These are phyloP conservation scores for Boletus edulis DNA, from an alignment of 768 basidiomycete genomes.

Conservation along the genomic window DNA sequence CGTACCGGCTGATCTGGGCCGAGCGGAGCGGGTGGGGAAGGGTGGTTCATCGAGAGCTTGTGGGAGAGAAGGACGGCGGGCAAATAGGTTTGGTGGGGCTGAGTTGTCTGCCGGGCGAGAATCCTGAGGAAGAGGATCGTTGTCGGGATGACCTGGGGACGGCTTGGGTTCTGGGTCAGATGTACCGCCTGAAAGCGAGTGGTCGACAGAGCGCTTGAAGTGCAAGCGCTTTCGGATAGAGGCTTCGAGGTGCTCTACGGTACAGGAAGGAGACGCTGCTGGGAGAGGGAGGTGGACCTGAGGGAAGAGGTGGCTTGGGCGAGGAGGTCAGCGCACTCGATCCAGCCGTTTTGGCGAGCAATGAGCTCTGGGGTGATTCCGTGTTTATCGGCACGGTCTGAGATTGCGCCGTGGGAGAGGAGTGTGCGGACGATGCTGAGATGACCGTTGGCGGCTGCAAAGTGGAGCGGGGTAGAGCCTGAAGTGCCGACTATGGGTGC, in stretches of 20 bases:
- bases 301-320: constrained; percentile 53
- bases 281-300: constrained; percentile 13
- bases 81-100: constrained; percentile 16
- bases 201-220: constrained; percentile 79
- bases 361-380: constrained; percentile 85
- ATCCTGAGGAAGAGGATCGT: constrained; percentile 7
- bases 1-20: constrained; percentile 74
- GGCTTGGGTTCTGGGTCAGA: constrained; percentile 29
- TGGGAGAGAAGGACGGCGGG: constrained; percentile 71
- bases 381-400: constrained; percentile 85
- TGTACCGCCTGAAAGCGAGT: constrained; percentile 46
- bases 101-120: constrained; percentile 2
- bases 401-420: constrained; percentile 79
- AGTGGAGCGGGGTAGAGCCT: constrained; percentile 95
- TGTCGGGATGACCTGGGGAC: constrained; percentile 12
- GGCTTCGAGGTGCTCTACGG: constrained; percentile 30
- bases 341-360: constrained; percentile 77
- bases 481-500: constrained; percentile 75
- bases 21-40: constrained; percentile 36
- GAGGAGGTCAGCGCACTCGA: constrained; percentile 72
- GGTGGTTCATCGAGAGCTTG: constrained; percentile 41
- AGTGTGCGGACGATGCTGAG: constrained; percentile 72
- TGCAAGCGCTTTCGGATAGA: constrained; percentile 50
- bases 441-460: constrained; percentile 95
- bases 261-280: constrained; percentile 22